phyloP scores from a whole-genome alignment of 75 land plant genomes.

The Selaginella moellendorffii region DNA sequence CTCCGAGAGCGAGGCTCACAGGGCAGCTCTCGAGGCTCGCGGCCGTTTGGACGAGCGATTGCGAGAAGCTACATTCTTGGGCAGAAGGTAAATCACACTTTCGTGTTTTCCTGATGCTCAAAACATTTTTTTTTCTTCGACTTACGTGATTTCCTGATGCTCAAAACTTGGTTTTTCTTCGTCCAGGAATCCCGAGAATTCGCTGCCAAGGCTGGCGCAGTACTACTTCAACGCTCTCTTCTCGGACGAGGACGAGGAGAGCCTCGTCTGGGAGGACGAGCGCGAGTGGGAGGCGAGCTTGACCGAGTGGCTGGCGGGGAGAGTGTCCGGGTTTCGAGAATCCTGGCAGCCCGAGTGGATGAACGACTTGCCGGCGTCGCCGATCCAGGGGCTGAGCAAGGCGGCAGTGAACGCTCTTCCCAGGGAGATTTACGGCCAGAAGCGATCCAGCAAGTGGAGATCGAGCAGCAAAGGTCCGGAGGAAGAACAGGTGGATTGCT shows the following conservation, averaged over 20 bases:
- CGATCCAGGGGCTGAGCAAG: background rate
- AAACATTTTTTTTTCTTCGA: too few relatives aligned
- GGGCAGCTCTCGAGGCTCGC: background rate
- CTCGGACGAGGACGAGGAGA: background rate
- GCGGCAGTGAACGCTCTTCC: background rate
- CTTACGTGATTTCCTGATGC: too few relatives aligned
- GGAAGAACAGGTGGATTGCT: background rate
- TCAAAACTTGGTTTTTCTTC: too few relatives aligned
- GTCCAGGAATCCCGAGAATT: background rate
- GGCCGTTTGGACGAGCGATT: background rate
- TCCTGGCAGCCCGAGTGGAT: background rate
- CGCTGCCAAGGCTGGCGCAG: background rate
- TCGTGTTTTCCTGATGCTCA: too few relatives aligned
- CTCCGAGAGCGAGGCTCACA: background rate
- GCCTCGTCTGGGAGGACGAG: background rate
- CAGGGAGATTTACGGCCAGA: background rate
- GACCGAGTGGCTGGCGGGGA: background rate
- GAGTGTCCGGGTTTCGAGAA: background rate
- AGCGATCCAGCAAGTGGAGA: too few relatives aligned
- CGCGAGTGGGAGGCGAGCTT: background rate
- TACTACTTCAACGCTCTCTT: background rate
- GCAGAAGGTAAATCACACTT: too few relatives aligned
- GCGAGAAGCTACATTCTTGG: background rate
- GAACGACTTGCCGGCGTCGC: background rate
- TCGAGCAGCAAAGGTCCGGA: background rate